These are phyloP conservation scores for Amborella trichopoda DNA, from an alignment of 164 flowering plant species.

Conservation along the genomic window DNA sequence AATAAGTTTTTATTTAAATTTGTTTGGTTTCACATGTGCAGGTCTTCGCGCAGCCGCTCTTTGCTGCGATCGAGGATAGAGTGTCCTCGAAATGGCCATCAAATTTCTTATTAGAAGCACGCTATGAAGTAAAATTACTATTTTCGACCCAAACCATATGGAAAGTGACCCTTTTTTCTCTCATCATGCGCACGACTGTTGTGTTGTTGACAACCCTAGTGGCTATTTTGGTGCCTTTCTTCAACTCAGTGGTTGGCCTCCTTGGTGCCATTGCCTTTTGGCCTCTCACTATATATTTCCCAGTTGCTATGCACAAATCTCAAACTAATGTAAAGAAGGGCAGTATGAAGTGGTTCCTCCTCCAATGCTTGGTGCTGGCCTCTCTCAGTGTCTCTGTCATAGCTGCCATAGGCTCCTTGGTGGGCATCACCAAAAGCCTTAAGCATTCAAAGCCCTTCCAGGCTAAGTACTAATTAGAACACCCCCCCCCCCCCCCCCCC, in stretches of 20 bases:
- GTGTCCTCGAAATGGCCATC: slow-evolving; percentile 41
- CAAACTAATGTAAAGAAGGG: slow-evolving; percentile 28
- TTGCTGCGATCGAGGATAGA: slow-evolving; percentile 35
- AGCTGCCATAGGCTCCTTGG: slow-evolving; percentile 65
- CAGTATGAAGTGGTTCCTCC: slow-evolving; percentile 51
- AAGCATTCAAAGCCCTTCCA: slow-evolving; percentile 57
- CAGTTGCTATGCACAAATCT: slow-evolving; percentile 75
- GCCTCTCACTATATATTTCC: slow-evolving; percentile 86
- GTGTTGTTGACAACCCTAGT: slow-evolving; percentile 51
- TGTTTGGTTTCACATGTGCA: too few relatives aligned
- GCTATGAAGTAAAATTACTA: too few relatives aligned
- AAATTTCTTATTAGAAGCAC: slow-evolving; percentile 33
- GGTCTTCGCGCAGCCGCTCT: slow-evolving; percentile 79
- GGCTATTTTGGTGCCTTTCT: slow-evolving; percentile 86
- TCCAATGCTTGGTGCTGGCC: slow-evolving; percentile 51
- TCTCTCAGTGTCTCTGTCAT: slow-evolving; percentile 57
- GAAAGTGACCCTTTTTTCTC: slow-evolving; percentile 38
- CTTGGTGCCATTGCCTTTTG: slow-evolving; percentile 70
- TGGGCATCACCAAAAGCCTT: slow-evolving; percentile 41
- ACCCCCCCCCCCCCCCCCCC: too few relatives aligned
- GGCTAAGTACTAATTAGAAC: too few relatives aligned
- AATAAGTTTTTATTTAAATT: too few relatives aligned
- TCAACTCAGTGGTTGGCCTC: slow-evolving; percentile 66
- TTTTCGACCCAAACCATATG: slow-evolving; percentile 31
- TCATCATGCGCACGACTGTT: slow-evolving; percentile 59